A percentile compares a stretch with the other conserved stretches of the same genome.
Evolutionary conservation across 1,284 basidiomycete genomes (phyloP).

Genomic region (Mixia osmundae): DNA sequence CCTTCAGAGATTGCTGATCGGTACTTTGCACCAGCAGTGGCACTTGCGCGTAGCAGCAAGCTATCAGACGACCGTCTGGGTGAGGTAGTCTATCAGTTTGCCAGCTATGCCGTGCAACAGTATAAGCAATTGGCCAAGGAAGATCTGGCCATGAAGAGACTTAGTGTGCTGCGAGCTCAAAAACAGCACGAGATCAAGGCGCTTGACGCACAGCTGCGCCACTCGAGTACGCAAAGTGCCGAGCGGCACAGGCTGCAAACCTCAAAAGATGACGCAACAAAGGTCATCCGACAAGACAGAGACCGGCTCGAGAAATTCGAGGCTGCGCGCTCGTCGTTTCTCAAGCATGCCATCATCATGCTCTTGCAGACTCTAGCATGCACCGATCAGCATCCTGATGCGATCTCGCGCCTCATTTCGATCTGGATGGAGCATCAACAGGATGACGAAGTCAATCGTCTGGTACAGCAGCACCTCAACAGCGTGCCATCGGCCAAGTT

Average conservation of each 20-base stretch:
- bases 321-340: slow-evolving; percentile 36
- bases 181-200: slow-evolving; percentile 16
- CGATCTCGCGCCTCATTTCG: slow-evolving; percentile 55
- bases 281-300: slow-evolving; percentile 33
- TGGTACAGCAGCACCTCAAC: slow-evolving; percentile 31
- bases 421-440: slow-evolving; percentile 76
- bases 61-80: slow-evolving; percentile 23
- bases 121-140: slow-evolving; percentile 31
- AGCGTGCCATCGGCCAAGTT: slow-evolving; percentile 71
- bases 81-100: slow-evolving; percentile 56
- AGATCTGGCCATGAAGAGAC: slow-evolving; percentile 22
- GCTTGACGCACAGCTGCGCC: slow-evolving; percentile 24
- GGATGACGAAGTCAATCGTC: slow-evolving; percentile 32
- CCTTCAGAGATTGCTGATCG: slow-evolving; percentile 44
- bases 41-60: not conserved
- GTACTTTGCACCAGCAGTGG: slow-evolving; percentile 44
- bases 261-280: slow-evolving; percentile 16
- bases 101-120: slow-evolving; percentile 68
- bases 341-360: slow-evolving; percentile 54
- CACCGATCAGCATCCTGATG: slow-evolving; percentile 48
- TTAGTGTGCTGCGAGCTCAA: slow-evolving; percentile 9
- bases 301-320: slow-evolving; percentile 38
- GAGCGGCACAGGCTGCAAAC: slow-evolving; percentile 1
- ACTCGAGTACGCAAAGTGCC: slow-evolving; percentile 19
- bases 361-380: slow-evolving; percentile 46